Evolutionary conservation across 2,329 filamentous ascomycete species (phyloP).

Genomic region (Diaporthe citriasiana): DNA sequence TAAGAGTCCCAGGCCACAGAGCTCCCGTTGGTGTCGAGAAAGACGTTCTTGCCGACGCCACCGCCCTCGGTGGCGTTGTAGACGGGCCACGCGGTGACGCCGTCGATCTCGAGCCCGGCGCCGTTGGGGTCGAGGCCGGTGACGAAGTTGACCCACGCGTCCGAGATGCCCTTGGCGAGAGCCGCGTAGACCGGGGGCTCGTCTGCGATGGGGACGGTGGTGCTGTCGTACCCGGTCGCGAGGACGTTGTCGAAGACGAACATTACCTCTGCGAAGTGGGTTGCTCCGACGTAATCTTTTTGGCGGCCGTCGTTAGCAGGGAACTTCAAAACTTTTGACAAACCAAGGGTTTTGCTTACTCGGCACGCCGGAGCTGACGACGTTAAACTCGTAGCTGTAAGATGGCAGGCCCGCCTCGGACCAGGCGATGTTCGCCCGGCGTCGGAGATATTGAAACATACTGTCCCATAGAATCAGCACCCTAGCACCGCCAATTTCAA

Average conservation of each 20-base stretch:
- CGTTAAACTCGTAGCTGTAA: slow-evolving; percentile 61
- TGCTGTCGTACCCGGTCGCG: slow-evolving; percentile 61
- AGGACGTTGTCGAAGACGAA: slow-evolving; percentile 68
- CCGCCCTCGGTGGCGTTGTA: slow-evolving; percentile 45
- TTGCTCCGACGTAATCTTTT: slow-evolving; percentile 20
- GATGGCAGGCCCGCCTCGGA: slow-evolving; percentile 58
- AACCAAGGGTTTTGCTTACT: not conserved
- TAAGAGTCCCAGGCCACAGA: slow-evolving; percentile 58
- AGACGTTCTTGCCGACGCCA: slow-evolving; percentile 55
- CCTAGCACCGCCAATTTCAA: too few species aligned
- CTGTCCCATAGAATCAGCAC: slow-evolving; percentile 5
- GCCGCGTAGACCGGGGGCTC: slow-evolving; percentile 57
- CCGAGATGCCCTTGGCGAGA: slow-evolving; percentile 63
- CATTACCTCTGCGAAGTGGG: slow-evolving; percentile 63
- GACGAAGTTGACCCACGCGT: slow-evolving; percentile 67
- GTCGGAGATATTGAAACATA: slow-evolving; percentile 48
- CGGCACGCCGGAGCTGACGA: slow-evolving; percentile 50
- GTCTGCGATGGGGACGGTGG: slow-evolving; percentile 56
- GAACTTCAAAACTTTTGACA: too few species aligned
- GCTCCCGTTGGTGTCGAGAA: slow-evolving; percentile 64
- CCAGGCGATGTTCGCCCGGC: slow-evolving; percentile 61
- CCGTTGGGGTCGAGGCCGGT: slow-evolving; percentile 60
- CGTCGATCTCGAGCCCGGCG: slow-evolving; percentile 39
- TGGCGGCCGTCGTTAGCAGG: not conserved
- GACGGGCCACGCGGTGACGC: slow-evolving; percentile 42